These are phyloP conservation scores for Medicago arabica DNA, from an alignment of 306 rosid genomes.

Conservation along the genomic window DNA sequence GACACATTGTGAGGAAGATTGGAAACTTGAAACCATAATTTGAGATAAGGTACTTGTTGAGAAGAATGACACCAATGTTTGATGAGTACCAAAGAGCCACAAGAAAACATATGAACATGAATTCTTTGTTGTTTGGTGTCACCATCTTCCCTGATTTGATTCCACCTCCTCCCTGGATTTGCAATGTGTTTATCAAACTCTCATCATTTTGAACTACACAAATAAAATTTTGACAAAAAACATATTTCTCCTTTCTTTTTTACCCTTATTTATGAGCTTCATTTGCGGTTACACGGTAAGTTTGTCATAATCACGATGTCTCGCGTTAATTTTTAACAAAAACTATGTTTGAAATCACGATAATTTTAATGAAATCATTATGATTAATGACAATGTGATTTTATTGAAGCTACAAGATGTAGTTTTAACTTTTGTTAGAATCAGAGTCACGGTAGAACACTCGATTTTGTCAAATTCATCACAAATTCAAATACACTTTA, in stretches of 20 bases:
- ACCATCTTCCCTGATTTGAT: slow-evolving; percentile 47
- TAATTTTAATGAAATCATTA: neutral
- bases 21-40: slow-evolving; percentile 91
- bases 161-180: slow-evolving; percentile 40
- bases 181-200: slow-evolving; percentile 39
- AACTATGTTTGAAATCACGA: neutral
- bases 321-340: neutral
- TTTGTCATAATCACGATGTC: neutral
- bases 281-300: no score
- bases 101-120: slow-evolving; percentile 67
- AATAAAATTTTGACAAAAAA: slow-evolving; percentile 2
- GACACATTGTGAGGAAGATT: slow-evolving; percentile 99
- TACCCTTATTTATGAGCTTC: neutral
- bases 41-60: slow-evolving; percentile 90
- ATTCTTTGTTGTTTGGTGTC: slow-evolving; percentile 55
- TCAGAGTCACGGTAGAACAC: no score
- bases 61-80: slow-evolving; percentile 91
- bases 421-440: no score
- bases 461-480: neutral
- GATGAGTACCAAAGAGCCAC: slow-evolving; percentile 84
- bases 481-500: neutral
- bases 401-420: no score
- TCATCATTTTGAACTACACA: slow-evolving; percentile 39
- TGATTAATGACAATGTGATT: neutral
- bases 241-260: neutral